Conservation (phyloP, 1,139 yeast species). For the Candida sanyaensis region DNA sequence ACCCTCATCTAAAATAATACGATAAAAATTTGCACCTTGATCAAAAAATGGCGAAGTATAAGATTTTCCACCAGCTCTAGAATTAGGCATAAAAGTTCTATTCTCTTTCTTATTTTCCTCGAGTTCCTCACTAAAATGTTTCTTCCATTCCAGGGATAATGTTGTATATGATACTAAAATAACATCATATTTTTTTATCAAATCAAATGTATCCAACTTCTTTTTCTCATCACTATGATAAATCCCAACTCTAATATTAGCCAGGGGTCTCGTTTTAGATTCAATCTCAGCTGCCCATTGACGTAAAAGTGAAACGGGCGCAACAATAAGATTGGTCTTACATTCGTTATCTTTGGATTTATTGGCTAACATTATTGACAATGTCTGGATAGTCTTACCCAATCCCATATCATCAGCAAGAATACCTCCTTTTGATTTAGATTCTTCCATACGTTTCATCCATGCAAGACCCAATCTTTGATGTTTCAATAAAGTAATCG, state of each 20-base stretch:
- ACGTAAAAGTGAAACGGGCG: conserved; percentile 78
- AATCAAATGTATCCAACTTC: conserved; percentile 37
- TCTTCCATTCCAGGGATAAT: conserved; percentile 66
- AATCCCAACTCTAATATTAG: conserved; percentile 51
- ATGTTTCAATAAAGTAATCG: conserved; percentile 72
- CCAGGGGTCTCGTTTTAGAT: conserved; percentile 55
- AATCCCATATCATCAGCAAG: conserved; percentile 95
- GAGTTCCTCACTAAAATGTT: conserved; percentile 50
- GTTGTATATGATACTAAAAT: conserved; percentile 81
- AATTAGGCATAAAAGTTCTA: conserved; percentile 40
- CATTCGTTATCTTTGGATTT: conserved; percentile 34
- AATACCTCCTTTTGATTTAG: conserved; percentile 67
- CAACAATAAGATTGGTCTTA: conserved; percentile 73
- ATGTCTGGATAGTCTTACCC: conserved; percentile 86
- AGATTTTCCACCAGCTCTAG: conserved; percentile 39
- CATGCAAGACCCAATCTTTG: conserved; percentile 86
- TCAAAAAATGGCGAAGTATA: conserved; percentile 71
- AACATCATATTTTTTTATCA: conserved; percentile 62
- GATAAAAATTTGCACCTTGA: conserved; percentile 53
- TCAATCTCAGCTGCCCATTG: conserved; percentile 85
- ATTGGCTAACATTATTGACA: conserved; percentile 65
- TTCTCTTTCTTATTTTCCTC: conserved; percentile 20
- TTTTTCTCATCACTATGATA: conserved; percentile 61
- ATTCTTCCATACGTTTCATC: conserved; percentile 70
- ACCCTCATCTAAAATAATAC: conserved; percentile 89